Evolutionary conservation across 164 flowering plant genomes (phyloP).

Genomic region (Aristolochia fimbriata): DNA sequence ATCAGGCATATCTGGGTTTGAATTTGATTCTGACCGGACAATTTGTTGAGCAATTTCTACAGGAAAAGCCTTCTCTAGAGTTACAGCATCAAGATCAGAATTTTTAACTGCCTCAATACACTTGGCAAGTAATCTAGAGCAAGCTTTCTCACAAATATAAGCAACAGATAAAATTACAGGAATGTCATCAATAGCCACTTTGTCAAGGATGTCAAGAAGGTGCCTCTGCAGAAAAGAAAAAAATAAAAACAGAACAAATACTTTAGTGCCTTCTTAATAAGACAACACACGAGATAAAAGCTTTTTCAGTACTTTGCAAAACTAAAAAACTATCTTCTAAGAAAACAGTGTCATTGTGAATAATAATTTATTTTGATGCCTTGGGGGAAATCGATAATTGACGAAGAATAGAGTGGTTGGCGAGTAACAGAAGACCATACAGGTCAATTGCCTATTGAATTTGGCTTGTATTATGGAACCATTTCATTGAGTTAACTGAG

Average conservation of each 20-base stretch:
- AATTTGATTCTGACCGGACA: constrained; percentile 31
- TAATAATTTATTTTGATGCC: too few species aligned
- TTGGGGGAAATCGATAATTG: too few species aligned
- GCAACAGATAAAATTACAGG: constrained; percentile 61
- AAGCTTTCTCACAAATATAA: constrained; percentile 42
- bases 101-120: constrained; percentile 44
- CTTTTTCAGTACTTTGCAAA: too few species aligned
- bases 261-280: too few species aligned
- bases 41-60: constrained; percentile 28
- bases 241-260: neutral
- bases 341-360: too few species aligned
- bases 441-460: too few species aligned
- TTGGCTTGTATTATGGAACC: too few species aligned
- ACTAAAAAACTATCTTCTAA: too few species aligned
- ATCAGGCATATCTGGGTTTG: constrained; percentile 28
- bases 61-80: constrained; percentile 33
- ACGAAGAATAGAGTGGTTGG: too few species aligned
- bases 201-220: constrained; percentile 60
- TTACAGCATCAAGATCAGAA: constrained; percentile 58
- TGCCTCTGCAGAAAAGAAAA: constrained; percentile 37
- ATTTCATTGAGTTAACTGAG: too few species aligned
- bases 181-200: constrained; percentile 56
- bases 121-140: constrained; percentile 37
- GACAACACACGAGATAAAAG: neutral
- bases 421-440: too few species aligned